phyloP scores from a whole-genome alignment of 192 early-diverging fungal genomes.

The Linnemannia elongata region DNA sequence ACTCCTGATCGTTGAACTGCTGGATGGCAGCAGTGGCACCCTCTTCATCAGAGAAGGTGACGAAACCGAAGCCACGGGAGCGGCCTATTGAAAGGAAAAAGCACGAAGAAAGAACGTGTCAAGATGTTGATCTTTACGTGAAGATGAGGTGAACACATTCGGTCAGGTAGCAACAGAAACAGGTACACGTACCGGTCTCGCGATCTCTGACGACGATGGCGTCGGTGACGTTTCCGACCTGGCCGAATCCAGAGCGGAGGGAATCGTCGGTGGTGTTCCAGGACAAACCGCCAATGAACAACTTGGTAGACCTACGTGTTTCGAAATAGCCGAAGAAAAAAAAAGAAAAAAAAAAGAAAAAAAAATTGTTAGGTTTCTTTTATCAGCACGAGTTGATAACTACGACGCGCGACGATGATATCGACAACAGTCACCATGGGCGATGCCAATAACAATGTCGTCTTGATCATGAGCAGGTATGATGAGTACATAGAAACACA shows the following conservation, averaged over 20 bases:
- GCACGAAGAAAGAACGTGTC: background rate
- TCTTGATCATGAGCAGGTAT: no score
- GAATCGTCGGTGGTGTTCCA: constrained; percentile 75
- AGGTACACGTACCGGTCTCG: constrained; percentile 72
- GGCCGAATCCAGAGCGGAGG: constrained; percentile 71
- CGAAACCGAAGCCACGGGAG: constrained; percentile 90
- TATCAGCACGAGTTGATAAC: background rate
- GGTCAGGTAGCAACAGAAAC: background rate
- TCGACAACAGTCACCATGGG: no score
- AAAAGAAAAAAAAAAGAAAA: background rate
- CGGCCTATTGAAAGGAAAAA: constrained; percentile 62
- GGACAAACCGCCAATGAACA: constrained; percentile 78
- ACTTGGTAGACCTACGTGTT: constrained; percentile 53
- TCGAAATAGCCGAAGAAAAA: background rate
- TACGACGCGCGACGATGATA: no score
- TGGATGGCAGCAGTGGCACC: constrained; percentile 73
- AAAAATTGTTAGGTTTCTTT: background rate
- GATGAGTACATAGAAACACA: no score
- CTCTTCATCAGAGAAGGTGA: constrained; percentile 65
- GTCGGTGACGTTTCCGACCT: constrained; percentile 74
- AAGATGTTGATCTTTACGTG: background rate
- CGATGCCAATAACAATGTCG: no score
- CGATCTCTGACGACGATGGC: constrained; percentile 78
- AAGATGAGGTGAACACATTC: background rate
- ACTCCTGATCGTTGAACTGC: constrained; percentile 71